Evolutionary conservation across 371 early-diverging fungal species (phyloP).

Genomic region (Furculomyces boomerangus): DNA sequence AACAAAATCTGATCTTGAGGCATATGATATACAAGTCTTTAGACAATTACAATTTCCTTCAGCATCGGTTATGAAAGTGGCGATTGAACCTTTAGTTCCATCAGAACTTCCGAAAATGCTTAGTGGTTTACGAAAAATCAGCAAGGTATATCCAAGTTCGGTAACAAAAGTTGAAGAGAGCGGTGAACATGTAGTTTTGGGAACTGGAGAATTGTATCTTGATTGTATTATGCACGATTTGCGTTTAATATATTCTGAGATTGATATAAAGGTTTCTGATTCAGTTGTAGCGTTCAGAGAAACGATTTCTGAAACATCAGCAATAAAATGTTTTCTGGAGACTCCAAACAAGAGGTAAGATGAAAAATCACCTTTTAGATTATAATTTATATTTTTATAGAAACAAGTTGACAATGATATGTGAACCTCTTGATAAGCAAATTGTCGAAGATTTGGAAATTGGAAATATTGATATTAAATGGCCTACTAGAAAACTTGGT

Average conservation of each 20-base stretch:
- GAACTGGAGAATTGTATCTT: constrained; percentile 87
- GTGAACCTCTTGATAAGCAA: constrained; percentile 83
- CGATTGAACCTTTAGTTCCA: constrained; percentile 91
- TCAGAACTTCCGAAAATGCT: constrained; percentile 95
- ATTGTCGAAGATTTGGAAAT: constrained; percentile 82
- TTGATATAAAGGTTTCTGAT: constrained; percentile 92
- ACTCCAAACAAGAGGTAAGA: constrained; percentile 87
- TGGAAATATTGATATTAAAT: constrained; percentile 43
- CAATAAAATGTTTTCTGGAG: constrained; percentile 88
- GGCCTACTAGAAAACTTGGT: constrained; percentile 59
- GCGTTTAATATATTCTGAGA: constrained; percentile 81
- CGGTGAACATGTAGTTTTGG: constrained; percentile 87
- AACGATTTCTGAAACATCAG: constrained; percentile 85
- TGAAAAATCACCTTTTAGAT: background rate
- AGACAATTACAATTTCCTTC: constrained; percentile 68
- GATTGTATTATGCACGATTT: constrained; percentile 93
- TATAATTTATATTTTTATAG: background rate
- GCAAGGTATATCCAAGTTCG: constrained; percentile 83
- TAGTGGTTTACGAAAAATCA: constrained; percentile 84
- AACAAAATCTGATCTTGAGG: constrained; percentile 22
- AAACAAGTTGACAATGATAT: constrained; percentile 88
- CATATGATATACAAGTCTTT: constrained; percentile 65
- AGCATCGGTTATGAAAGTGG: constrained; percentile 76
- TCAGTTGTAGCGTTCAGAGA: constrained; percentile 92
- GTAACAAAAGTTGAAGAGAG: constrained; percentile 91